These are phyloP conservation scores for Luvunga scandens DNA, from an alignment of 345 rosid genomes.

Conservation along the genomic window DNA sequence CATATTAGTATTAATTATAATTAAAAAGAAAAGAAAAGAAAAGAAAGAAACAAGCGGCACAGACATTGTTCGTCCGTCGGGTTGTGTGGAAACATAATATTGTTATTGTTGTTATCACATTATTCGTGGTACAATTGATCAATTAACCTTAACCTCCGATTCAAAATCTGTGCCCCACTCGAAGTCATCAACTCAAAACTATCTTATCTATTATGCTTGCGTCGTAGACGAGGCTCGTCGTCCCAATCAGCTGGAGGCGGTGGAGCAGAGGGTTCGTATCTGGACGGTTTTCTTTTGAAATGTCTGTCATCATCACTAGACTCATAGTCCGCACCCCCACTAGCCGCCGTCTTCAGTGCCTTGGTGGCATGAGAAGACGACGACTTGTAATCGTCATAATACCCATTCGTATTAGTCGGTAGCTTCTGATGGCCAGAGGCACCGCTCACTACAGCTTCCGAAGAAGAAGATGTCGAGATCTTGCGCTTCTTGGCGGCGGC, in stretches of 20 bases:
- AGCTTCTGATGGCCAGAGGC: slow-evolving; percentile 38
- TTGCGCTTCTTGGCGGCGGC: slow-evolving; percentile 51
- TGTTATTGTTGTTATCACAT: too few species aligned
- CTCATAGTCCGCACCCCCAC: slow-evolving; percentile 55
- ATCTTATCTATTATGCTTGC: slow-evolving; percentile 26
- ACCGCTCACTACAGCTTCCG: slow-evolving; percentile 10
- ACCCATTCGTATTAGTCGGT: slow-evolving; percentile 38
- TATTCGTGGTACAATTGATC: too few species aligned
- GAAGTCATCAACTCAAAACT: slow-evolving; percentile 14
- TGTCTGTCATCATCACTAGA: slow-evolving; percentile 92
- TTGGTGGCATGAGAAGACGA: slow-evolving; percentile 38
- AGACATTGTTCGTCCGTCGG: too few species aligned
- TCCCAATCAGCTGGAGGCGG: slow-evolving; percentile 41
- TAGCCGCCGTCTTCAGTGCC: slow-evolving; percentile 30
- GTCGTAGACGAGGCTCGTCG: slow-evolving; percentile 38
- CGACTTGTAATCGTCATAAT: slow-evolving; percentile 38
- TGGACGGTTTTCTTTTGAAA: slow-evolving; percentile 86
- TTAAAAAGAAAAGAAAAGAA: too few species aligned
- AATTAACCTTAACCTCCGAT: too few species aligned
- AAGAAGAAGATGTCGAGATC: slow-evolving; percentile 36
- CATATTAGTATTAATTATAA: too few species aligned
- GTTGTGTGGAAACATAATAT: too few species aligned
- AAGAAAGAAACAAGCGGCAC: too few species aligned
- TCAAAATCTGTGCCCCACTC: background rate
- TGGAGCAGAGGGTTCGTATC: slow-evolving; percentile 75